Conservation (phyloP, 495 filamentous ascomycete species). For the Trichoderma virens region DNA sequence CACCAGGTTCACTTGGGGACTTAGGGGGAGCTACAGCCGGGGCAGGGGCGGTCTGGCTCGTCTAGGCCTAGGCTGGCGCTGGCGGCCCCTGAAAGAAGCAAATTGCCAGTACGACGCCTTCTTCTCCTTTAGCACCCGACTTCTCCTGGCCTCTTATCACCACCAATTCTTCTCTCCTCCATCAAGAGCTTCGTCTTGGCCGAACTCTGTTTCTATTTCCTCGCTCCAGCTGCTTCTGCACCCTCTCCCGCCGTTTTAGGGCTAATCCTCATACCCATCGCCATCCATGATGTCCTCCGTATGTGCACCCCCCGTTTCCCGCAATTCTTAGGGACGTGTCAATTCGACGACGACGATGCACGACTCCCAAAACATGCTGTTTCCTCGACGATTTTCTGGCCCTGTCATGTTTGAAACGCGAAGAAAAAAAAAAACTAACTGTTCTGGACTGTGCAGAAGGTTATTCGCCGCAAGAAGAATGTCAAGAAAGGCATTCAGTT, state of each 20-base stretch:
- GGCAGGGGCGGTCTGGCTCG: constrained; percentile 5
- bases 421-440: neutral
- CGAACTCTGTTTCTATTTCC: neutral
- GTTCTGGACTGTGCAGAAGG: constrained; percentile 51
- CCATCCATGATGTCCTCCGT: constrained; percentile 8
- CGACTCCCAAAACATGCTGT: neutral
- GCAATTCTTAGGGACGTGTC: neutral
- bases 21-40: neutral
- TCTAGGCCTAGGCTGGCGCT: neutral
- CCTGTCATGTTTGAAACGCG: neutral
- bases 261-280: neutral
- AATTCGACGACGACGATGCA: neutral
- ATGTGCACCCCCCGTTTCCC: neutral
- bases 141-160: constrained; percentile 6
- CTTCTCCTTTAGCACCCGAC: constrained; percentile 9
- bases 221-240: constrained; percentile 5
- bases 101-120: constrained; percentile 7
- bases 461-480: constrained; percentile 99
- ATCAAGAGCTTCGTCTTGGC: neutral
- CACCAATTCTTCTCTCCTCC: constrained; percentile 1
- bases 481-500: constrained; percentile 99
- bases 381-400: neutral
- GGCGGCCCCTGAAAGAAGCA: neutral
- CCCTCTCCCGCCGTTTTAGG: neutral
- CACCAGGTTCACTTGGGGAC: neutral